phyloP scores from a whole-genome alignment of 495 filamentous ascomycete species.

The Massariosphaeria phaeospora region DNA sequence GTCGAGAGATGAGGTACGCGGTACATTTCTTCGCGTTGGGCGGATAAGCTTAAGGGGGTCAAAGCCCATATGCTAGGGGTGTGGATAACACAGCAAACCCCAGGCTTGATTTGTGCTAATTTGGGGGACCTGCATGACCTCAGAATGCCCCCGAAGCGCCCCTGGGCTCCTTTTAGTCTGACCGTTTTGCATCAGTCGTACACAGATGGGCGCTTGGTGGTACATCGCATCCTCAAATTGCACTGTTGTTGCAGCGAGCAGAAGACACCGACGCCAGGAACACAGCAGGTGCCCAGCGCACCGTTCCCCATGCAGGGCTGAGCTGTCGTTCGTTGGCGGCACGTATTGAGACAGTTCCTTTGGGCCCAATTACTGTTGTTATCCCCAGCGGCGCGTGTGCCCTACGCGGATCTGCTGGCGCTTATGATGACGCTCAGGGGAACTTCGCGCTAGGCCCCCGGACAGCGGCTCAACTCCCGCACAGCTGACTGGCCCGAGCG shows the following conservation, averaged over 20 bases:
- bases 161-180: conserved; percentile 12
- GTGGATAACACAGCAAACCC: conserved; percentile 11
- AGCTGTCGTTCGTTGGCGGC: conserved; percentile 14
- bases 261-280: conserved; percentile 16
- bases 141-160: conserved; percentile 9
- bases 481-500: conserved; percentile 4
- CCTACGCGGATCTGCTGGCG: conserved; percentile 19
- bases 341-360: conserved; percentile 15
- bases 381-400: conserved; percentile 25
- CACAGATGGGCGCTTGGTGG: conserved; percentile 8
- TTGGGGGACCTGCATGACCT: conserved; percentile 26
- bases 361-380: conserved; percentile 30
- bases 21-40: conserved; percentile 17
- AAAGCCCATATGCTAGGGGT: conserved; percentile 19
- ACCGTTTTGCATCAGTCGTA: conserved; percentile 14
- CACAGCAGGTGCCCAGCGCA: neutral
- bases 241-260: neutral
- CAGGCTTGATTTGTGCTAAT: conserved; percentile 28
- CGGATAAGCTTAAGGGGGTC: conserved; percentile 24
- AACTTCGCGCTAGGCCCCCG: conserved; percentile 19
- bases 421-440: conserved; percentile 26
- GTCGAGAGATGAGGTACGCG: conserved; percentile 16
- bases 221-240: neutral
- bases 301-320: conserved; percentile 28
- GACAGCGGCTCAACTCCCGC: conserved; percentile 4